Evolutionary conservation across 2,329 filamentous ascomycete genomes (phyloP).

Genomic region (Exophiala alcalophila): DNA sequence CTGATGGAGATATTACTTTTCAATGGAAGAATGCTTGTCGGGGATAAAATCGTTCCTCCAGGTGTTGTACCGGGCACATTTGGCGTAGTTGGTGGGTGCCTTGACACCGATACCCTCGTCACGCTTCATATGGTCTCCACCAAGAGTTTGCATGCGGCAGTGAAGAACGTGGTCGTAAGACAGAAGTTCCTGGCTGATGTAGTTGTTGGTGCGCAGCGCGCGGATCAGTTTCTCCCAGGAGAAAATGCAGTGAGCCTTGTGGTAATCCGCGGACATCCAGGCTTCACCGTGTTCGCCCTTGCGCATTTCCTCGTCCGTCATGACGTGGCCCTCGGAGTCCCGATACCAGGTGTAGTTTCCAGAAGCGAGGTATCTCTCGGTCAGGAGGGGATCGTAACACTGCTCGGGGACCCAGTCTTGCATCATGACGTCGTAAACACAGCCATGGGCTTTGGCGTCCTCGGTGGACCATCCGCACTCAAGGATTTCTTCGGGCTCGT

Average conservation of each 20-base stretch:
- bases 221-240: constrained; percentile 26
- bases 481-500: constrained; percentile 10
- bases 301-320: constrained; percentile 25
- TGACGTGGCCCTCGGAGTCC: constrained; percentile 16
- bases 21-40: constrained; percentile 22
- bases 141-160: constrained; percentile 21
- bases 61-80: constrained; percentile 24
- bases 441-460: constrained; percentile 23
- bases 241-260: constrained; percentile 28
- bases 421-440: constrained; percentile 30
- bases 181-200: constrained; percentile 24
- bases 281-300: constrained; percentile 23
- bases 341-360: constrained; percentile 28
- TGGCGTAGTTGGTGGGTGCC: constrained; percentile 26
- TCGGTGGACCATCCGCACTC: constrained; percentile 19
- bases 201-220: constrained; percentile 24
- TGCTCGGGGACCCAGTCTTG: constrained; percentile 26
- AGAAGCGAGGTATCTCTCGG: constrained; percentile 22
- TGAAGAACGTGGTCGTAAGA: constrained; percentile 28
- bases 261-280: constrained; percentile 22
- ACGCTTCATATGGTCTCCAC: constrained; percentile 11
- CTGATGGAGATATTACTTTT: constrained; percentile 4
- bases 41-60: constrained; percentile 23
- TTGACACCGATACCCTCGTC: constrained; percentile 19
- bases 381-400: constrained; percentile 25